These are phyloP conservation scores for Starmerella bombi DNA, from an alignment of 805 yeast genomes.

Conservation along the genomic window DNA sequence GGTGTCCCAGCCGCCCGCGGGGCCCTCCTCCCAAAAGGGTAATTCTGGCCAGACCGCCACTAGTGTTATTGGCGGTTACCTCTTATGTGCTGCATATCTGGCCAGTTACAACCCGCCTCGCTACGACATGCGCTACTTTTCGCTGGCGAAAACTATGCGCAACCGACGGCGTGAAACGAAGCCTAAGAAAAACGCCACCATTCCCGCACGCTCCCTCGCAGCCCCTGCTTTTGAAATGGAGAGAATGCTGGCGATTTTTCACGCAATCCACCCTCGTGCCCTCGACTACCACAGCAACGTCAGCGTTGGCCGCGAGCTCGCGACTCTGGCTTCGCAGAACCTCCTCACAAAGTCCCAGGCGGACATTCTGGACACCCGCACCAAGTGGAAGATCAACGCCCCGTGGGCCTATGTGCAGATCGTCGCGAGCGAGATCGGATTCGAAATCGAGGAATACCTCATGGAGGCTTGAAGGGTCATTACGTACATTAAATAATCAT, in stretches of 20 bases:
- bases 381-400: constrained; percentile 69
- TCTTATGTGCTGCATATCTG: constrained; percentile 69
- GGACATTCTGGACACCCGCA: constrained; percentile 51
- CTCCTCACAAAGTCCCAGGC: constrained; percentile 32
- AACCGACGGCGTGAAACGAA: constrained; percentile 30
- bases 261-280: constrained; percentile 45
- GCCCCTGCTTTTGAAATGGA: constrained; percentile 68
- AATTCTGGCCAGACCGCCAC: background rate
- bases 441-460: constrained; percentile 54
- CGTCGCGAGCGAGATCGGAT: constrained; percentile 49
- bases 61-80: constrained; percentile 33
- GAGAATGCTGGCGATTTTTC: constrained; percentile 63
- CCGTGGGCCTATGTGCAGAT: constrained; percentile 50
- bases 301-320: constrained; percentile 37
- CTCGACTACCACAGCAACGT: constrained; percentile 29
- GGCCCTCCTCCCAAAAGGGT: background rate
- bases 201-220: constrained; percentile 51
- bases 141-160: constrained; percentile 43
- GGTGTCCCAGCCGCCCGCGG: background rate
- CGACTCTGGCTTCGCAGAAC: constrained; percentile 46
- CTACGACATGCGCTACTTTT: constrained; percentile 56
- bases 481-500: too few relatives aligned
- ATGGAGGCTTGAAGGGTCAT: constrained; percentile 23
- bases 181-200: constrained; percentile 34
- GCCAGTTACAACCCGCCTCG: constrained; percentile 66